phyloP scores from a whole-genome alignment of 2,329 filamentous ascomycete genomes.

The Torrubiella hemipterigena region DNA sequence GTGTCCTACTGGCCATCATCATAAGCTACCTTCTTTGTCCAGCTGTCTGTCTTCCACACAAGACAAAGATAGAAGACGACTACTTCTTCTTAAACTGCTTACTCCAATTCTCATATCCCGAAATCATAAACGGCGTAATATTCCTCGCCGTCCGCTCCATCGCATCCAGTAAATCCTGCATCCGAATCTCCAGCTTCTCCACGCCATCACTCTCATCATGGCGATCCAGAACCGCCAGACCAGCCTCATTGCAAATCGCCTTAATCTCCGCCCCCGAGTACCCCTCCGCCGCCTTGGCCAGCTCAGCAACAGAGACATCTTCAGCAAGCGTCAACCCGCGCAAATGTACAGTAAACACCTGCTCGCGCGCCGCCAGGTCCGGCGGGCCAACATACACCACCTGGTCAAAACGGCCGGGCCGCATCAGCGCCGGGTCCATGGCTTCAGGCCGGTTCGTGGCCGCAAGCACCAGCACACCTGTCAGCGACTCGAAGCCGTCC shows the following conservation, averaged over 20 bases:
- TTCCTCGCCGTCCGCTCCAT: constrained; percentile 37
- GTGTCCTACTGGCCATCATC: no score
- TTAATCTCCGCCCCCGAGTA: constrained; percentile 78
- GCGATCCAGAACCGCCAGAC: constrained; percentile 27
- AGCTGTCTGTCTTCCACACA: no score
- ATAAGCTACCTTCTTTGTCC: no score
- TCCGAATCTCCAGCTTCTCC: constrained; percentile 21
- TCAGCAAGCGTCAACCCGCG: constrained; percentile 43
- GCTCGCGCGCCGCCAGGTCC: constrained; percentile 56
- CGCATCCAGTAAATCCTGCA: constrained; percentile 30
- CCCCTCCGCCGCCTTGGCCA: constrained; percentile 58
- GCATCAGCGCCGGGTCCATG: constrained; percentile 74
- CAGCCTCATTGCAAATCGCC: constrained; percentile 35
- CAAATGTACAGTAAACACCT: constrained; percentile 62
- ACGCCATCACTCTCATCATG: constrained; percentile 16
- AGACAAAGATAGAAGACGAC: no score
- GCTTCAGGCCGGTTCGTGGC: constrained; percentile 85
- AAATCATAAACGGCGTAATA: constrained; percentile 47
- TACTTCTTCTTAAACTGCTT: constrained; percentile 20
- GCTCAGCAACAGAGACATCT: constrained; percentile 52
- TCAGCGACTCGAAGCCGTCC: constrained; percentile 81
- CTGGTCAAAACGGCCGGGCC: constrained; percentile 75
- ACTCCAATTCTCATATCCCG: constrained; percentile 46
- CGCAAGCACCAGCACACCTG: constrained; percentile 75
- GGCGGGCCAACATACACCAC: constrained; percentile 80